Evolutionary conservation across 805 yeast genomes (phyloP), one percentile per base, ranked within the genome.

Genomic region (Wickerhamiella musiphila): DNA sequence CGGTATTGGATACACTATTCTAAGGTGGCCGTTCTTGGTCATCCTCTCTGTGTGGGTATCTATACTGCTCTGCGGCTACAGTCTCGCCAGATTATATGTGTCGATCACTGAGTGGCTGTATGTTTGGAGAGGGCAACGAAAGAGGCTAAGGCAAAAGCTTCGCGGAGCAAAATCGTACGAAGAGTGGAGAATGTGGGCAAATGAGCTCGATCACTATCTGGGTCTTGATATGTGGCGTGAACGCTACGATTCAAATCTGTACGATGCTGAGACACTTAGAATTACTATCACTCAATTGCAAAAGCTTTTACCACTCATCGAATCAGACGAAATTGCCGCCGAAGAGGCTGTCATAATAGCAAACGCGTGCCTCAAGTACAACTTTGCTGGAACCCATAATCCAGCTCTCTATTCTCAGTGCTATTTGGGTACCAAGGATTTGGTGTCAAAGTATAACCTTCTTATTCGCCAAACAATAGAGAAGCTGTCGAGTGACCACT

Each of bases 351-450:
- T 69, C 55, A 49, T 66, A 9, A 53, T 72, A 6, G 52, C 78
- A 21, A 81, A 73, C 40, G 70, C 70, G 3, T 76, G 84, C 43
- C 51, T 78, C 17, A 74, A 73, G 46, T 61, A 69, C 32, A 78
- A 78, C 46, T 78, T 77, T 55, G 83, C 82, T 3, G 90, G 90
- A 2, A 71, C 71, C 3, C 86, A 77, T 48, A 75, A 76, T 45
- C 66, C 78, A 21, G 61, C 66, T 35, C 56, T 78, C 17, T 78
- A 77, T 45, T 70, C 81, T 4, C 83, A 77, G 51, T 58, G 78
- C 28, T 74, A 77, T 49, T 75, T 68, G 45, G 90, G 90, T 8
- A 75, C 92, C 0, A 78, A 78, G 47, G 46, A 57, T 6, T 48
- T 74, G 16, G 70, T 78, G 19, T 66, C 63, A 22, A 57, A 57